Evolutionary conservation across 345 rosid species (phyloP), one percentile per base, ranked within the genome.

Genomic region (Litchi chinensis): DNA sequence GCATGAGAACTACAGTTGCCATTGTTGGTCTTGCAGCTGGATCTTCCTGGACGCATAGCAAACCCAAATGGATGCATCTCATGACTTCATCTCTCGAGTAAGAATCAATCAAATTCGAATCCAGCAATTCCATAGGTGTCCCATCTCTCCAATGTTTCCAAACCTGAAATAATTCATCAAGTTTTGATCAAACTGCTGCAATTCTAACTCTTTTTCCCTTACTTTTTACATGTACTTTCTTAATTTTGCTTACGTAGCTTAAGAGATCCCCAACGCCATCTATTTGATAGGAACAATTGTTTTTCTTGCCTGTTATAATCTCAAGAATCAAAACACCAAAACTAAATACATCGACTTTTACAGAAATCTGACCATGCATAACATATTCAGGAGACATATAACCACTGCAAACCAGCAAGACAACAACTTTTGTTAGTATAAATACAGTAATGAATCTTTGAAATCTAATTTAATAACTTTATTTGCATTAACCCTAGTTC

Each of bases 111-210:
- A 82, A 39, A 5, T 63, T 57, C 0, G 81, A 21, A 68, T 85
- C 87, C 39, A 80, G 1, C 71, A 83, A 67, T 1, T 78, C 52
- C 71, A 71, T 6, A 0, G 80, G 72, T 6, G 48, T 74, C 22
- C 79, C 84, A 2, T 70, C 77, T 5, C 71, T 76, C 87, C 87
- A 82, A 2, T 63, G 75, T 21, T 79, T 75, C 88, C 85, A 87
- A 5, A 65, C 81, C 86, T 85, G 76, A 32, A 75, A 32, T 3
- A 22, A 65, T 41, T 71, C 54, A 68, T 19, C 26, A 37, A 74
- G 37, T 26, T 59, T 44, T 67, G 6, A 16, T 39, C 37, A 2
- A 57, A 6, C 8, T 32, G 18, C 13, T 39, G 4, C n/a, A 59
- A 6, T 39, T 37, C 3, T 12, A 10, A 7, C 18, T 54, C 37